Evolutionary conservation across 768 basidiomycete genomes (phyloP).

Genomic region (Hygrocybe punicea): DNA sequence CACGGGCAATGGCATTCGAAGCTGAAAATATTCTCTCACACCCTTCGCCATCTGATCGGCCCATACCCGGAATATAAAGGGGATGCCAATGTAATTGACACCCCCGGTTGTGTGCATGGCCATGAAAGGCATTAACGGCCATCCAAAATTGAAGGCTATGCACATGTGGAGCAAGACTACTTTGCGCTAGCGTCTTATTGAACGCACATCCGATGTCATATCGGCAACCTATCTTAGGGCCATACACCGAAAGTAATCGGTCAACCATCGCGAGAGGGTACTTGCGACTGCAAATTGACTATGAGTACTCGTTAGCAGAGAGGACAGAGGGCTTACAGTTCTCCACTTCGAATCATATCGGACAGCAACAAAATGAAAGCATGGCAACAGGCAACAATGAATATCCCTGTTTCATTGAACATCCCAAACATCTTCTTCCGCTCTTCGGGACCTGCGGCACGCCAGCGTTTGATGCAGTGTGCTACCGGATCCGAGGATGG

Average conservation of each 20-base stretch:
- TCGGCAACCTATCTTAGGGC: slow-evolving; percentile 7
- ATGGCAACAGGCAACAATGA: slow-evolving; percentile 26
- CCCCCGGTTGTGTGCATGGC: slow-evolving; percentile 16
- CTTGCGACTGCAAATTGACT: slow-evolving; percentile 11
- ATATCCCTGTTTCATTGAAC: slow-evolving; percentile 30
- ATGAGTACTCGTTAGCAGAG: background rate
- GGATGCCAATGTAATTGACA: slow-evolving; percentile 23
- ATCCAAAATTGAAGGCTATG: slow-evolving; percentile 2
- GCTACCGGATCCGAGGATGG: slow-evolving; percentile 12
- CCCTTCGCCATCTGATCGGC: slow-evolving; percentile 19
- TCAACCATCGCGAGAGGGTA: slow-evolving; percentile 21
- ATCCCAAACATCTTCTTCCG: slow-evolving; percentile 22
- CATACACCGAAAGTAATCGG: slow-evolving; percentile 13
- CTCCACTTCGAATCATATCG: slow-evolving; percentile 31
- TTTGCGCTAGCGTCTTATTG: slow-evolving; percentile 16
- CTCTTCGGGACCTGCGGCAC: slow-evolving; percentile 19
- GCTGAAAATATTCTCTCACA: slow-evolving; percentile 16
- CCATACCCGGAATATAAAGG: slow-evolving; percentile 17
- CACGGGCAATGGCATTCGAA: too few relatives aligned
- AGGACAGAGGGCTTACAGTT: slow-evolving; percentile 19
- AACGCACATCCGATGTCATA: too few relatives aligned
- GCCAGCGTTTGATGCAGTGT: slow-evolving; percentile 19
- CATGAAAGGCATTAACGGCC: slow-evolving; percentile 20
- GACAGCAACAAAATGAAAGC: slow-evolving; percentile 4
- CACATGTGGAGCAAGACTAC: slow-evolving; percentile 12